These are phyloP conservation scores for Mycena kentingensis DNA, from an alignment of 768 basidiomycete genomes.

Conservation along the genomic window DNA sequence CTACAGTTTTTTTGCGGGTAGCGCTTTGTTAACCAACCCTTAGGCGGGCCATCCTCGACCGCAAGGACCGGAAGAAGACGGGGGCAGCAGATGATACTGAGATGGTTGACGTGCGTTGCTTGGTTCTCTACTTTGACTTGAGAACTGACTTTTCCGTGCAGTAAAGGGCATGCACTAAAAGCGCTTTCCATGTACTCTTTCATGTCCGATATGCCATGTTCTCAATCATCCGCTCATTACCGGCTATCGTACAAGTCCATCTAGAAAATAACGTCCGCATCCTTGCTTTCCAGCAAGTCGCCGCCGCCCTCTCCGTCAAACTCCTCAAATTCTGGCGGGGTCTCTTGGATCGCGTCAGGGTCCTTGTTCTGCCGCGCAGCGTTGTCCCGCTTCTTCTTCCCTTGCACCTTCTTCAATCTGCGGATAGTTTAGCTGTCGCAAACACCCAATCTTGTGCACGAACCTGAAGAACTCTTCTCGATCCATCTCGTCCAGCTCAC, in stretches of 20 bases:
- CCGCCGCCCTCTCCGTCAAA: conserved; percentile 41
- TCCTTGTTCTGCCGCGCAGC: conserved; percentile 38
- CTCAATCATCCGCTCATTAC: conserved; percentile 15
- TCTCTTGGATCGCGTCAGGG: conserved; percentile 34
- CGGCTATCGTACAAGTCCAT: conserved; percentile 20
- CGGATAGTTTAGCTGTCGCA: conserved; percentile 3
- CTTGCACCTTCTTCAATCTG: conserved; percentile 95
- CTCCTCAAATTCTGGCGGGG: conserved; percentile 34
- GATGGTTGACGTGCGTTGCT: conserved; percentile 71
- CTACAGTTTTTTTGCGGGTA: background rate
- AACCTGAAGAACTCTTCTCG: conserved; percentile 92
- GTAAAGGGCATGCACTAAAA: conserved; percentile 35
- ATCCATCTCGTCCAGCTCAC: conserved; percentile 99
- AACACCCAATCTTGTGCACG: conserved; percentile 18
- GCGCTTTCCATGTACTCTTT: conserved; percentile 33
- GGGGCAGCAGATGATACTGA: conserved; percentile 64
- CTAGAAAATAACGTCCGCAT: conserved; percentile 92
- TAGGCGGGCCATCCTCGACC: conserved; percentile 80
- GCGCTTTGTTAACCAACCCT: conserved; percentile 5
- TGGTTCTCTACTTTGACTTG: conserved; percentile 4
- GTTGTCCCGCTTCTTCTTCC: conserved; percentile 90
- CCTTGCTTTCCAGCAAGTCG: conserved; percentile 83
- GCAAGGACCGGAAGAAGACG: conserved; percentile 79
- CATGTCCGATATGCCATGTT: conserved; percentile 67
- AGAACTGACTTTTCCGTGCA: conserved; percentile 25